Evolutionary conservation across 352 stramenopile genomes (phyloP), one percentile per base, ranked within the genome.

Genomic region (Globisporangium orthogonon): DNA sequence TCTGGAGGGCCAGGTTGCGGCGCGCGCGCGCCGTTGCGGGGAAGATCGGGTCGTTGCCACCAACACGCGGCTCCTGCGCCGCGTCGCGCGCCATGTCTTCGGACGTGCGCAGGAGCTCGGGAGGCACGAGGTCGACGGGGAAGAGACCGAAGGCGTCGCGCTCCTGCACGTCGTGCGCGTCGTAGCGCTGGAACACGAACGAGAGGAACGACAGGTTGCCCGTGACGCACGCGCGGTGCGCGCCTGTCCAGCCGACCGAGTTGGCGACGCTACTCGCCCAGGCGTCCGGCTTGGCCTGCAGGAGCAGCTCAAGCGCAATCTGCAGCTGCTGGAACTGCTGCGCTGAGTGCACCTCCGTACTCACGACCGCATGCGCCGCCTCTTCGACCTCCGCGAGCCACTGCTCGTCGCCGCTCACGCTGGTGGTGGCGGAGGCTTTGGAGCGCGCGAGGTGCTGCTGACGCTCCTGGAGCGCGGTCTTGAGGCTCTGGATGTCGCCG

Each of bases 301-400:
- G 39, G 28, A 87, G 55, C 11, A 87, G 54, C 50, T 87, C 77
- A 17, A 87, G 54, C 10, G 77, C 74, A 51, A 87, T 87, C 62
- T 81, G 74, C 28, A 75, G 54, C 57, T 85, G 77, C 62, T 87
- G 77, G 48, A 83, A 70, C 44, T 86, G 71, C 33, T 82, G 77
- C 28, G 69, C 65, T 43, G 77, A 80, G 52, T 70, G 57, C 58
- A 87, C 65, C 54, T 85, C 73, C 58, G 80, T 74, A 50, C 69
- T 71, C 54, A 87, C 66, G 14, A 77, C 73, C 4, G 74, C 76
- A 54, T 87, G 77, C 37, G 80, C 67, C 10, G 77, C 74, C 49
- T 84, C 70, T 49, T 87, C 74, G 35, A 87, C 49, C 43, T 82
- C 70, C 18, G 18, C 9, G 14, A 66, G 28, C 35, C 66, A 59